Evolutionary conservation across 805 yeast species (phyloP), one percentile per base, ranked within the genome.

Genomic region (Candida succiphila): DNA sequence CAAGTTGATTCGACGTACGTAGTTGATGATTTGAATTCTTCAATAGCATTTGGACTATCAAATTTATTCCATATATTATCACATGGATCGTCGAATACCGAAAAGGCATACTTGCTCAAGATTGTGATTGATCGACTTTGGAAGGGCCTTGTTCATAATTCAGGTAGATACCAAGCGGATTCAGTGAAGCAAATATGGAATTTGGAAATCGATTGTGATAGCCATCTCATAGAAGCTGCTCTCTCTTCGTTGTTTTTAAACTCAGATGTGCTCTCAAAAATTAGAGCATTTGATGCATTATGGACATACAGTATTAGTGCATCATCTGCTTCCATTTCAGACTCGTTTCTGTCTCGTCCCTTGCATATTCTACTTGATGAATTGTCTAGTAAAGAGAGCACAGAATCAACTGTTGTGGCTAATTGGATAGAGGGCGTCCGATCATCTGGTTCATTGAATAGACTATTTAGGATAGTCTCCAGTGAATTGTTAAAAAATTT

Each of bases 281-380:
- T 79, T 1, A 52, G 61, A 14, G 79, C 82, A 0, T 69, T 85
- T 41, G 66, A 74, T 32, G 66, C 73, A 7, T 50, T 88, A 5
- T 89, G 96, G 96, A 64, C 66, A 3, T 89, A 83, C 44, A 68
- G 89, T 0, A n/a, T n/a, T n/a, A n/a, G n/a, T n/a, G n/a, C n/a
- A n/a, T 39, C 56, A 7, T 53, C 63, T n/a, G 48, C 56, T 25
- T 69, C 65, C 29, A 84, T 75, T 25, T 33, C 56, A 0, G 77
- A 67, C 32, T 41, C 52, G 2, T 55, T 80, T 7, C 53, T 86
- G 10, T 58, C 67, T 6, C 64, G 78, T 40, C 92, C 95, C 0
- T 51, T 86, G 5, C 73, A 76, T 38, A 49, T 84, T 1, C 58
- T 84, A 14, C 52, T 88, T 23, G 95, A 87, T 48, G 80, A 75